Evolutionary conservation across 1,284 basidiomycete species (phyloP).

Genomic region (Moesziomyces globuligerus): DNA sequence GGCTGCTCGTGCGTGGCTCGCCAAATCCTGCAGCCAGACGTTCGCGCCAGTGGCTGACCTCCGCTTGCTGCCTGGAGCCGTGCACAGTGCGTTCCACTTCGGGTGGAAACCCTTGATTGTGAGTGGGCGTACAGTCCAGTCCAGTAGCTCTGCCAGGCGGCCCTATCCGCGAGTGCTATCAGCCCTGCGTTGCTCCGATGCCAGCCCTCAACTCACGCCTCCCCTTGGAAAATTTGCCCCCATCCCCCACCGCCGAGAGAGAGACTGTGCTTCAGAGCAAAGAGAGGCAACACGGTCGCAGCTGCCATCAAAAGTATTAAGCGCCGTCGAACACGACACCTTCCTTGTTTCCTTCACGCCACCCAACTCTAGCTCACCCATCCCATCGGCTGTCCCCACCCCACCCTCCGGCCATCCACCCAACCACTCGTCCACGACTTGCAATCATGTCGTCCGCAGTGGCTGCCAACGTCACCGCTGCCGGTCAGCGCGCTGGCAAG

Average conservation of each 20-base stretch:
- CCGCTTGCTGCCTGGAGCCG: too few species aligned
- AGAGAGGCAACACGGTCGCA: too few species aligned
- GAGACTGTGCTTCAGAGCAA: background rate
- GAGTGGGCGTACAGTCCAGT: too few species aligned
- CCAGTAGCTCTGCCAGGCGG: too few species aligned
- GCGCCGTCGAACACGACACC: background rate
- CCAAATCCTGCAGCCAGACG: too few species aligned
- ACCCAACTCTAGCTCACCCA: slow-evolving; percentile 3
- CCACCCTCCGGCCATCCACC: background rate
- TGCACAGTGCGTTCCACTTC: too few species aligned
- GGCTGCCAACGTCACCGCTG: slow-evolving; percentile 48
- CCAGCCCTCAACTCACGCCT: background rate
- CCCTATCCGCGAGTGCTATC: too few species aligned
- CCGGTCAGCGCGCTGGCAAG: slow-evolving; percentile 53
- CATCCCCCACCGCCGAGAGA: background rate
- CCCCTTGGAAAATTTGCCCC: slow-evolving; percentile 4
- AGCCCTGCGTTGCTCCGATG: background rate
- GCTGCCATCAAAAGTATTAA: slow-evolving; percentile 8
- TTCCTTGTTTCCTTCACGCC: slow-evolving; percentile 11
- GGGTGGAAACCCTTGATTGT: too few species aligned
- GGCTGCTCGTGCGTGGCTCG: background rate
- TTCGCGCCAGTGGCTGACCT: too few species aligned
- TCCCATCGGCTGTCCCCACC: background rate
- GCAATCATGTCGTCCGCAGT: slow-evolving; percentile 49
- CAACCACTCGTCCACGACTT: slow-evolving; percentile 3